Evolutionary conservation across 202 grass and related monocot species (phyloP), one percentile per base, ranked within the genome.

Genomic region (Digitaria exilis): DNA sequence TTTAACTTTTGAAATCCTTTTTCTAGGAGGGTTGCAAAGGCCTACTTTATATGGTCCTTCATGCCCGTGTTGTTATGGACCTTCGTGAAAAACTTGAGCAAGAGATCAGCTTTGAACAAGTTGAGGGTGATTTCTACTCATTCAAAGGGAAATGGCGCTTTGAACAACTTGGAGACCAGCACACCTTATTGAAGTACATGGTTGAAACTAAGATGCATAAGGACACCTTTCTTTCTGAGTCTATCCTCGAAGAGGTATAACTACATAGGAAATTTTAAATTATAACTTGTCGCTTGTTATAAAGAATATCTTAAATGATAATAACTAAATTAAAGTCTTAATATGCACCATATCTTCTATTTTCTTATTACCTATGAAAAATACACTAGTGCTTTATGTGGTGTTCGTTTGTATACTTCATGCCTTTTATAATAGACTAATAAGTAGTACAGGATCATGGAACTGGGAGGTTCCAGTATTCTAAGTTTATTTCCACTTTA

Each of bases 161-260:
- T 29, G 96, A 94, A 88, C 92, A 95, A 68, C 91, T 98, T 54
- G 96, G 96, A 30, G 84, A 95, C 76, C 87, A 74, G 52, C 96
- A 98, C 71, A 98, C 96, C 7, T 83, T 95, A 37, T 82, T 98
- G 70, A 98, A 95, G 84, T 98, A 98, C 71, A 93, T 95, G 87
- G 96, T 98, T n/a, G 96, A 98, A 75, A 95, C 96, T 66, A 98
- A 89, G 83, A 98, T 95, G 78, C 96, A 95, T 71, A 92, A 90
- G 57, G 96, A 98, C 60, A 98, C 88, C 31, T 95, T 95, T 87
- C 96, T 98, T 28, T 95, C 96, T 12, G 96, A 98, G 65, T 94
- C 89, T 71, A 95, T 98, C 34, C 82, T 95, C 60, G 96, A 98
- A 87, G 96, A 98, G 96, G 96, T 98, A 92, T 64, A n/a, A 7